phyloP scores from a whole-genome alignment of 1,284 basidiomycete genomes.

The Heterobasidion occidentale region DNA sequence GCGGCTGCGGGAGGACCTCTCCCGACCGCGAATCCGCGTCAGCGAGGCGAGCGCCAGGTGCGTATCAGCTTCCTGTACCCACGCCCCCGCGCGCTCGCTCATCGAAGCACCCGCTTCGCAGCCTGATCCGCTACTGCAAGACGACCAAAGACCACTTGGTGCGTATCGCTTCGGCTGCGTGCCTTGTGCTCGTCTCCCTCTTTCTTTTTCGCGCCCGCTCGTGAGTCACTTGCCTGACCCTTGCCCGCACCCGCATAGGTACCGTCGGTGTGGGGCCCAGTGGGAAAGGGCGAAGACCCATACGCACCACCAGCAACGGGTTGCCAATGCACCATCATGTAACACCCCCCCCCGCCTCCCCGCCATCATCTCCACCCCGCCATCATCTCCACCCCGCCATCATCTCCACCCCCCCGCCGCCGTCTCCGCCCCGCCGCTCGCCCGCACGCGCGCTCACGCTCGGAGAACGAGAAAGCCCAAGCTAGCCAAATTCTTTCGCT shows the following conservation, averaged over 20 bases:
- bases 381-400: no score
- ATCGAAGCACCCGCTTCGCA: constrained; percentile 20
- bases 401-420: no score
- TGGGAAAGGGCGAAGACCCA: constrained; percentile 81
- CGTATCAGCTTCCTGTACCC: constrained; percentile 20
- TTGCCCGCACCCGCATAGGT: constrained; percentile 37
- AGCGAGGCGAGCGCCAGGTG: constrained; percentile 89
- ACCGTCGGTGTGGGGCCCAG: constrained; percentile 89
- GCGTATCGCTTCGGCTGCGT: constrained; percentile 20
- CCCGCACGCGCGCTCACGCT: neutral
- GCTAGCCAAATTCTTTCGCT: neutral
- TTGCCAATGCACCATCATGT: constrained; percentile 5
- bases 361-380: neutral
- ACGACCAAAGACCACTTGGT: constrained; percentile 85
- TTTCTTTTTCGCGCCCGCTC: neutral
- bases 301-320: constrained; percentile 51
- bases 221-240: neutral
- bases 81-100: constrained; percentile 2
- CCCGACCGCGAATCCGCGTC: constrained; percentile 79
- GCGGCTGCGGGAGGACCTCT: constrained; percentile 84
- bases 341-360: no score
- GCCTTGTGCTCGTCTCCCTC: neutral
- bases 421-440: neutral
- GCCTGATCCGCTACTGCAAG: constrained; percentile 89
- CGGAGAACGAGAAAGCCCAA: neutral